Evolutionary conservation across 2,329 filamentous ascomycete genomes (phyloP).

Genomic region (Penicillium crustosum): DNA sequence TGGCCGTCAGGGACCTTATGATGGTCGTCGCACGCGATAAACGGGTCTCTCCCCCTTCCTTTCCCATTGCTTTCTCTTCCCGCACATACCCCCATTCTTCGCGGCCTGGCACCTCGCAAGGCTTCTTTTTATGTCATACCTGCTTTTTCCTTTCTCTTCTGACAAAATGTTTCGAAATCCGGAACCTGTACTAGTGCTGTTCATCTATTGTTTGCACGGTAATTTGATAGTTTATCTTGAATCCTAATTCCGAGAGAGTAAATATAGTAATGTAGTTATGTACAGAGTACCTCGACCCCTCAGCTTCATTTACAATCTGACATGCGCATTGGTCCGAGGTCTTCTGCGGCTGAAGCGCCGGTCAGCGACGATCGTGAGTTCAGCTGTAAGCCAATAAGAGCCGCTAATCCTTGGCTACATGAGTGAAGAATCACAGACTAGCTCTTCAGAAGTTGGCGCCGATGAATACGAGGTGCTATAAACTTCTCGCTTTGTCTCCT

Average conservation of each 20-base stretch:
- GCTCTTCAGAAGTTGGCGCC: background rate
- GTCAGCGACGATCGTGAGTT: background rate
- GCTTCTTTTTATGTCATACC: conserved; percentile 13
- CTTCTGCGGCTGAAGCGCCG: conserved; percentile 3
- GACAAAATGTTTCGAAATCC: conserved; percentile 5
- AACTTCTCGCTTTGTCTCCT: background rate
- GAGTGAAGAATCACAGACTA: background rate
- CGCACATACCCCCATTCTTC: conserved; percentile 28
- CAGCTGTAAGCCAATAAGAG: conserved; percentile 6
- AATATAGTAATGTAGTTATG: background rate
- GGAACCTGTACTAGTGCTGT: conserved; percentile 6
- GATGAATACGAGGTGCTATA: conserved; percentile 1
- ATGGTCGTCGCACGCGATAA: conserved; percentile 29
- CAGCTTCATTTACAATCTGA: background rate
- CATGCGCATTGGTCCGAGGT: background rate
- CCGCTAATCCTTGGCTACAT: conserved; percentile 1
- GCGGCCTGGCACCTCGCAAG: conserved; percentile 15
- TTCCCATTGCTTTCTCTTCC: conserved; percentile 25
- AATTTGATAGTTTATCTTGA: conserved; percentile 3
- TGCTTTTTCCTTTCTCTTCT: conserved; percentile 7
- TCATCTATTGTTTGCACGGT: conserved; percentile 7
- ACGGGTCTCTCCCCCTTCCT: background rate
- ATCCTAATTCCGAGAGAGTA: background rate
- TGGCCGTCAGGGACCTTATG: conserved; percentile 32
- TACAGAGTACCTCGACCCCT: background rate